Evolutionary conservation across 2,329 filamentous ascomycete genomes (phyloP).

Genomic region (Beauveria pseudobassiana): DNA sequence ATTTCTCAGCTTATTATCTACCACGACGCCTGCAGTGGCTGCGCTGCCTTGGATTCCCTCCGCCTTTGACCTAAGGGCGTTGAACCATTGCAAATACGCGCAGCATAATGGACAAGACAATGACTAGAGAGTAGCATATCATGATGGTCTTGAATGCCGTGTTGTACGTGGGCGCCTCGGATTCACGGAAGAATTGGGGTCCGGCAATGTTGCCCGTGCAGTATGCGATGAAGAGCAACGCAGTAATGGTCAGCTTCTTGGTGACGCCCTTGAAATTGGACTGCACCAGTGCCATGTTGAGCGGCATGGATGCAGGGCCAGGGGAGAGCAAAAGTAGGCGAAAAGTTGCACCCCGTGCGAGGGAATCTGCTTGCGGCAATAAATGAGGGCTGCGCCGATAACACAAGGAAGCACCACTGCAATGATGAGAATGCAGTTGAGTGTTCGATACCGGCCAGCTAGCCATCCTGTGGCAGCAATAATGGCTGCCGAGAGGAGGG

Average conservation of each 20-base stretch:
- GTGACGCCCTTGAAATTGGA: conserved; percentile 50
- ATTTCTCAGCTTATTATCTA: conserved; percentile 24
- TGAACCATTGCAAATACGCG: conserved; percentile 41
- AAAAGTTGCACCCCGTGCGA: conserved; percentile 40
- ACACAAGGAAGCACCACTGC: conserved; percentile 43
- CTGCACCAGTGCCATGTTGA: conserved; percentile 47
- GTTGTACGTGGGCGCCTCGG: conserved; percentile 42
- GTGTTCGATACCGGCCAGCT: conserved; percentile 41
- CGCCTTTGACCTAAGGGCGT: conserved; percentile 30
- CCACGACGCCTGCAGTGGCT: conserved; percentile 32
- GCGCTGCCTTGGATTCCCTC: conserved; percentile 40
- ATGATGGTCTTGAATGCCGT: conserved; percentile 50
- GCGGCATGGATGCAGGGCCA: conserved; percentile 45
- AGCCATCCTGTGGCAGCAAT: conserved; percentile 44
- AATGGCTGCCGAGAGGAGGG: conserved; percentile 38
- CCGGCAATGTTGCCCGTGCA: conserved; percentile 50
- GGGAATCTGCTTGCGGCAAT: conserved; percentile 32
- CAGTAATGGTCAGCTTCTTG: conserved; percentile 54
- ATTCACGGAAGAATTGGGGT: conserved; percentile 44
- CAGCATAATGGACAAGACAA: conserved; percentile 35
- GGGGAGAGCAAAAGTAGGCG: conserved; percentile 51
- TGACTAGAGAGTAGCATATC: conserved; percentile 46
- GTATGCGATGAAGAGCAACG: conserved; percentile 47
- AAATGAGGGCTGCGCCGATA: conserved; percentile 45
- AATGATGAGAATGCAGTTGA: conserved; percentile 45